A percentile compares a stretch with the other conserved stretches of the same genome.
Conservation (phyloP, 345 rosid genomes). For the Eucalyptus decipiens region DNA sequence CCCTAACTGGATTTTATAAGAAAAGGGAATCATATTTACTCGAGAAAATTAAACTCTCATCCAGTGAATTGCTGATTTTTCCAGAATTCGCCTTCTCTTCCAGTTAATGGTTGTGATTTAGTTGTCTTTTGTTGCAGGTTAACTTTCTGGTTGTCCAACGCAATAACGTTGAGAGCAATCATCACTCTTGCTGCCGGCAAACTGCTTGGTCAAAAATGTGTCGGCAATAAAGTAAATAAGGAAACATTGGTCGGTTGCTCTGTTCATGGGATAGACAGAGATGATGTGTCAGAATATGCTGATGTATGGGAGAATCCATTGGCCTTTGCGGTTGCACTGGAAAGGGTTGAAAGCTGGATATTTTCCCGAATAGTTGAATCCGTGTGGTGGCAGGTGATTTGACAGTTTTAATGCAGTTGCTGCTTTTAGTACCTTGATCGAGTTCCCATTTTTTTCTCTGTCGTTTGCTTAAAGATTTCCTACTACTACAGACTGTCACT, state of each 20-base stretch:
- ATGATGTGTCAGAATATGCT: neutral
- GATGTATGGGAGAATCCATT: slow-evolving; percentile 69
- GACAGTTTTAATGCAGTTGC: neutral
- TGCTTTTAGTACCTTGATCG: neutral
- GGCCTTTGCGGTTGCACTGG: slow-evolving; percentile 45
- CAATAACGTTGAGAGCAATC: slow-evolving; percentile 63
- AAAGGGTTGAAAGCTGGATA: slow-evolving; percentile 86
- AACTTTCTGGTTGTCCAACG: slow-evolving; percentile 90
- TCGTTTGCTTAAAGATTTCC: neutral
- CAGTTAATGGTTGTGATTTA: neutral
- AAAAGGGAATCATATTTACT: neutral
- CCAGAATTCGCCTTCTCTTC: neutral
- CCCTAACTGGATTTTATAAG: neutral
- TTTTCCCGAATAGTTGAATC: slow-evolving; percentile 78
- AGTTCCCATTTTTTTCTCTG: neutral
- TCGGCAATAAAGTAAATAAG: neutral
- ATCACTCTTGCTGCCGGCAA: slow-evolving; percentile 31
- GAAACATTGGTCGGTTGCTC: neutral
- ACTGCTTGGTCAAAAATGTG: neutral
- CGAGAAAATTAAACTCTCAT: neutral
- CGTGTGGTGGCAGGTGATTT: slow-evolving; percentile 92
- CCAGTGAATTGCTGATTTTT: neutral
- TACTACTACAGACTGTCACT: slow-evolving; percentile 50
- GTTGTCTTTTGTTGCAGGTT: slow-evolving; percentile 31
- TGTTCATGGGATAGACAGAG: neutral